Evolutionary conservation across 1,284 basidiomycete genomes (phyloP).

Genomic region (Termitomyces sp.): DNA sequence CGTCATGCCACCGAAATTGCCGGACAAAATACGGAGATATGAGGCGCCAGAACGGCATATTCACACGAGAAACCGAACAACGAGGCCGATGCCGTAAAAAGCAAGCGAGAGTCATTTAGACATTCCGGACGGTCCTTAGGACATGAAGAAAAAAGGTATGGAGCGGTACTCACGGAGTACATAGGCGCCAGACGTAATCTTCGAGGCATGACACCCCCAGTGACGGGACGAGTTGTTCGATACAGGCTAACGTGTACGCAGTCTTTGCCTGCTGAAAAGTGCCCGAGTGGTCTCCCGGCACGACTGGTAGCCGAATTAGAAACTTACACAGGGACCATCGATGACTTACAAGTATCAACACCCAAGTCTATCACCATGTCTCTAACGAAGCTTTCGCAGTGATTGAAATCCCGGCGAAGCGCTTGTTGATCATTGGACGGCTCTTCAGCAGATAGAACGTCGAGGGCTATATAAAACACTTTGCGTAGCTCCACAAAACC

Average conservation of each 20-base stretch:
- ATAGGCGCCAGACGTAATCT: conserved; percentile 49
- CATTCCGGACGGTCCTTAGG: conserved; percentile 2
- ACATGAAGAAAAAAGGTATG: background rate
- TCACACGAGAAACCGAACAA: background rate
- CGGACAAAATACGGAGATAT: background rate
- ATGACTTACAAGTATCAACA: conserved; percentile 10
- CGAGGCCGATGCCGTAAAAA: background rate
- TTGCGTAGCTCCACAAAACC: conserved; percentile 64
- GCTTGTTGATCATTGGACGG: background rate
- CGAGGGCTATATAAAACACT: conserved; percentile 66
- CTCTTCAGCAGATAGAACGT: conserved; percentile 44
- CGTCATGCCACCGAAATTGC: background rate
- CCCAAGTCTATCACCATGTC: conserved; percentile 11
- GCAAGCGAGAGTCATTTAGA: background rate
- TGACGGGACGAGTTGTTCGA: conserved; percentile 65
- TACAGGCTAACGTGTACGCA: conserved; percentile 57
- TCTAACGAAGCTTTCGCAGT: conserved; percentile 30
- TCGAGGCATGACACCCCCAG: conserved; percentile 45
- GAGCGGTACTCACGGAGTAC: conserved; percentile 47
- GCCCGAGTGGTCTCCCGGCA: conserved; percentile 8
- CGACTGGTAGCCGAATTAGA: conserved; percentile 4
- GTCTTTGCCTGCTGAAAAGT: conserved; percentile 42
- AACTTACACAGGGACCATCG: background rate
- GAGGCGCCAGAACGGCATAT: background rate
- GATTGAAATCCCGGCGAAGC: conserved; percentile 19